Evolutionary conservation across 306 rosid species (phyloP).

Genomic region (Pachyrhizus erosus): DNA sequence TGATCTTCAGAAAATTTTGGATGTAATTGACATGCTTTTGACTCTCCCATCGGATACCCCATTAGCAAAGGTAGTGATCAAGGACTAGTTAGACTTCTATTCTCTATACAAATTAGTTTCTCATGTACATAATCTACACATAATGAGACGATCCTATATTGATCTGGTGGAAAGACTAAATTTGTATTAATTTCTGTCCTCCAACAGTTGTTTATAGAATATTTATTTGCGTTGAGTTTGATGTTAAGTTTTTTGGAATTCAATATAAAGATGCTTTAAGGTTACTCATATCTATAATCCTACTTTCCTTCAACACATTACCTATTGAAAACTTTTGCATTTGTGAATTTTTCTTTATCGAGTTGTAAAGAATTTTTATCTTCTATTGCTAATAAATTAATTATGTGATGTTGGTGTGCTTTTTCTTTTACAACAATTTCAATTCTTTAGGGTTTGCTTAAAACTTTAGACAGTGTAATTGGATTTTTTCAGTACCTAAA

Average conservation of each 20-base stretch:
- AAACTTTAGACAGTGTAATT: not conserved
- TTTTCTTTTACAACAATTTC: not conserved
- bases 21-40: conserved; percentile 74
- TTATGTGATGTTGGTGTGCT: not conserved
- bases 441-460: not conserved
- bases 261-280: not conserved
- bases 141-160: not conserved
- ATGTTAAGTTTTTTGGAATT: not conserved
- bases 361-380: not conserved
- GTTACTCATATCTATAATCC: not conserved
- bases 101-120: conserved; percentile 4
- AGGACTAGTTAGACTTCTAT: conserved; percentile 7
- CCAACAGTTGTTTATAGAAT: not conserved
- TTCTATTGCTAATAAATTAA: not conserved
- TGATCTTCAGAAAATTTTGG: conserved; percentile 65
- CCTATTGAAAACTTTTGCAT: not conserved
- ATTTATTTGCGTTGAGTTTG: conserved; percentile 1
- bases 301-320: not conserved
- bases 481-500: not conserved
- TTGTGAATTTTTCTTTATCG: not conserved
- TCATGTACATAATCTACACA: not conserved
- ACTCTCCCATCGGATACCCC: conserved; percentile 65
- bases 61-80: conserved; percentile 74
- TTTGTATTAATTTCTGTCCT: not conserved
- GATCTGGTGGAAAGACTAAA: not conserved